Base-by-base conservation (phyloP, 2,329 filamentous ascomycete species). In the Podosphaera xanthii region DNA sequence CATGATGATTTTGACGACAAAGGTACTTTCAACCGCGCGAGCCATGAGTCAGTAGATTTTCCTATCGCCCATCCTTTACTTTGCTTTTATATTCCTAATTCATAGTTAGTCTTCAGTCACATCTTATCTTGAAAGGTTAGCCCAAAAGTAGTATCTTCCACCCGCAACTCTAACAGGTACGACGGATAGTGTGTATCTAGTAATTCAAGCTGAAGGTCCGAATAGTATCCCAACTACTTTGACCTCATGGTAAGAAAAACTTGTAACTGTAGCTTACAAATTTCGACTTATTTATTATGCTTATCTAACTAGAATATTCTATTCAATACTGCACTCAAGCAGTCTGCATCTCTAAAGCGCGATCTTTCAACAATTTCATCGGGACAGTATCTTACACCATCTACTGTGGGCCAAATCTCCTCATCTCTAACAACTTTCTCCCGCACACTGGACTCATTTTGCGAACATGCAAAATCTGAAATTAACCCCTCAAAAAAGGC, bases 381-480 rank as follows among this genome's bases (percentile, higher is more conserved):
- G 61, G 74, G 76, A 7, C 75, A 76, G 2, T 71, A 74, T 36
- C 76, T 78, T 58, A 76, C 81, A 48, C 75, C 78, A 54, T 79
- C 80, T 58, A 75, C 86, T 10, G 83, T 76, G 71, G 84, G 84
- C 68, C 85, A 88, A 71, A 80, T 88, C 63, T 84, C 84, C n/a
- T 84, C 82, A 30, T 86, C 86, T 12, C 74, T 94, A 36, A 82
- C 86, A 50, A 72, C 89, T 61, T 89, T 98, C 71, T 81, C 86
- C 54, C 87, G 92, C 62, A 94, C 88, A 0, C 78, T 98, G 63
- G 90, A 96, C 73, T 90, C 96, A 69, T 98, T 98, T 75, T 81
- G 85, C 67, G 78, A 79, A 59, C 81, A 94, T 36, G 85, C 90
- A 0, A 86, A 87, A 64, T 86, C 91, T 67, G 92, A 98, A 71